Percentiles rank a stretch among this genome's conserved stretches.
phyloP scores from a whole-genome alignment of 345 rosid genomes.

The Acer campestre region DNA sequence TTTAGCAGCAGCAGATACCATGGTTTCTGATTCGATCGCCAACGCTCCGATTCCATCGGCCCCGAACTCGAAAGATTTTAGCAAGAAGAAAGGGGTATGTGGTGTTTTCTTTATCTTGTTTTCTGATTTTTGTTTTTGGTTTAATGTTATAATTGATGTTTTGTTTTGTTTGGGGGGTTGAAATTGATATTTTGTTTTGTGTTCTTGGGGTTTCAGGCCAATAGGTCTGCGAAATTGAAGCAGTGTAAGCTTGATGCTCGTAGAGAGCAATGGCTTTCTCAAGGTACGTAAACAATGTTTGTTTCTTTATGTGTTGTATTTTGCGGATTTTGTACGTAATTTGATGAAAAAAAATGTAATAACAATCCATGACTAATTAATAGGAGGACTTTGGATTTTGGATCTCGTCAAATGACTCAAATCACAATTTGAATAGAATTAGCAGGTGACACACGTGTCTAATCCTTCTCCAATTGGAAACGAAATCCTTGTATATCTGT shows the following conservation, averaged over 20 bases:
- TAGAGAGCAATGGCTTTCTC: constrained; percentile 98
- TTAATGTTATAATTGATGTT: neutral
- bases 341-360: neutral
- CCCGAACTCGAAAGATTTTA: constrained; percentile 57
- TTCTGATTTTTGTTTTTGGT: neutral
- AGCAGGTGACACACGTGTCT: too few relatives aligned
- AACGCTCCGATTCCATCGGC: constrained; percentile 51
- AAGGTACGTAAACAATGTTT: constrained; percentile 46
- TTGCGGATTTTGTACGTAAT: neutral
- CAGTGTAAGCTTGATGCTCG: constrained; percentile 93
- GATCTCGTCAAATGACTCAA: too few relatives aligned
- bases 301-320: neutral
- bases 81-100: constrained; percentile 78
- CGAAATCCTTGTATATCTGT: too few relatives aligned
- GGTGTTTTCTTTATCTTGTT: neutral
- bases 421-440: too few relatives aligned
- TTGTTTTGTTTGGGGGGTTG: neutral
- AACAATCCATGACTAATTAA: too few relatives aligned
- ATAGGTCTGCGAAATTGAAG: constrained; percentile 91
- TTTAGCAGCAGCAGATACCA: constrained; percentile 24
- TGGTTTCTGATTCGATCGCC: constrained; percentile 72
- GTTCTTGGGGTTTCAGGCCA: constrained; percentile 47
- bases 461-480: too few relatives aligned
- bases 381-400: too few relatives aligned
- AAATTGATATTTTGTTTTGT: neutral